Evolutionary conservation across 306 rosid species (phyloP).

Genomic region (Sphenostylis stenocarpa): DNA sequence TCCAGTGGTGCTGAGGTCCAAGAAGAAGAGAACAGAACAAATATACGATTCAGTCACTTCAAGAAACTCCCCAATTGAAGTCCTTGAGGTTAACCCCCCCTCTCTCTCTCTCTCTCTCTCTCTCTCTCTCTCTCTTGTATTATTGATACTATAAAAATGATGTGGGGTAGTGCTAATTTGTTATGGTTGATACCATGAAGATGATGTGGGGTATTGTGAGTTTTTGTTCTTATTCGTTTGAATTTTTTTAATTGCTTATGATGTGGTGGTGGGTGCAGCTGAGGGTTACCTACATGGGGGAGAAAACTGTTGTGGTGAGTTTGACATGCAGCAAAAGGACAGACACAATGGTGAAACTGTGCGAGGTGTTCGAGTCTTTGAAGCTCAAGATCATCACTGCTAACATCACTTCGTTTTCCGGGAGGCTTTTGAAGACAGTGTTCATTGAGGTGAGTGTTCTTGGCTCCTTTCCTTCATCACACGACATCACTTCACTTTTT

Average conservation of each 20-base stretch:
- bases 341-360: constrained; percentile 87
- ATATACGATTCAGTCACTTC: constrained; percentile 46
- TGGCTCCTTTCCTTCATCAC: background rate
- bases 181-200: constrained; percentile 18
- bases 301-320: constrained; percentile 70
- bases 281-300: constrained; percentile 72
- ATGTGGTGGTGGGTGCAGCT: constrained; percentile 51
- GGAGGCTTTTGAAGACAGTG: constrained; percentile 76
- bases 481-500: background rate
- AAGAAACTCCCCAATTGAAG: constrained; percentile 66
- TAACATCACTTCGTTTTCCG: constrained; percentile 69
- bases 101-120: background rate
- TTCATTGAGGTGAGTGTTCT: constrained; percentile 71
- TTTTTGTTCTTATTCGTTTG: background rate
- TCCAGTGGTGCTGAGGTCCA: constrained; percentile 62
- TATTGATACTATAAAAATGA: constrained; percentile 29
- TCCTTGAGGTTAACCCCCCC: constrained; percentile 53
- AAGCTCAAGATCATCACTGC: constrained; percentile 84
- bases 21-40: constrained; percentile 69
- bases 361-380: constrained; percentile 87
- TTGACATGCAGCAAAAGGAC: constrained; percentile 82
- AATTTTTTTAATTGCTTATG: background rate
- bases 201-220: background rate
- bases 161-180: background rate
- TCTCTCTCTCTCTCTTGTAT: constrained; percentile 31